These are phyloP conservation scores for Citrus glauca DNA, from an alignment of 345 rosid genomes.

Conservation along the genomic window DNA sequence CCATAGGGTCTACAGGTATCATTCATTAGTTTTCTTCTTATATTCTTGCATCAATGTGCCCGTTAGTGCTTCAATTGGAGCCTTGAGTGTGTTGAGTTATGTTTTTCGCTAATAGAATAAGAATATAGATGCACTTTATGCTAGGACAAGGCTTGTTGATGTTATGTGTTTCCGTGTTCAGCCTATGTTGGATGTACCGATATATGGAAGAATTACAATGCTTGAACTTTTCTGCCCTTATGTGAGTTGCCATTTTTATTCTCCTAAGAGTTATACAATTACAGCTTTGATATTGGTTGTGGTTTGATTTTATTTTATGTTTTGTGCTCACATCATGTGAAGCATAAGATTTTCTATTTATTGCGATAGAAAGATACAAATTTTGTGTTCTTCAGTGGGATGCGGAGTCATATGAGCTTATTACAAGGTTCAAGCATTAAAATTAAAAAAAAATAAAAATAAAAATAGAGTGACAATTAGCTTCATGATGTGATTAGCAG, in stretches of 20 bases:
- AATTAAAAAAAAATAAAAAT: background rate
- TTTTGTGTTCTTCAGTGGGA: constrained; percentile 96
- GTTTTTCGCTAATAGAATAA: no score
- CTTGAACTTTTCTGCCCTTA: constrained; percentile 88
- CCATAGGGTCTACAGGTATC: constrained; percentile 80
- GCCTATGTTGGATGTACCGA: constrained; percentile 85
- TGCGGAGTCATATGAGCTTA: constrained; percentile 64
- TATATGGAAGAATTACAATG: constrained; percentile 88
- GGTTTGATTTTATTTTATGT: background rate
- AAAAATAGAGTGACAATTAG: background rate
- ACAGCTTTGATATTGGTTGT: background rate
- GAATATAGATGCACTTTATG: no score
- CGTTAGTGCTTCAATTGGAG: background rate
- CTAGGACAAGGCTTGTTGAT: no score
- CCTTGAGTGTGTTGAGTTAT: background rate
- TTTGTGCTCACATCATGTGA: constrained; percentile 50
- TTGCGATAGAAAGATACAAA: constrained; percentile 83
- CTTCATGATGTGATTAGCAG: background rate
- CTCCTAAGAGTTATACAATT: background rate
- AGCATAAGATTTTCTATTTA: constrained; percentile 78
- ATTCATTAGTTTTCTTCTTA: background rate
- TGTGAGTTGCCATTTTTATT: constrained; percentile 44
- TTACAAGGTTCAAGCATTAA: constrained; percentile 53
- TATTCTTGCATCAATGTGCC: background rate
- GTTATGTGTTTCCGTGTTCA: constrained; percentile 21